Conservation (phyloP, 2,329 filamentous ascomycete genomes). For the Tolypocladium tundrense region DNA sequence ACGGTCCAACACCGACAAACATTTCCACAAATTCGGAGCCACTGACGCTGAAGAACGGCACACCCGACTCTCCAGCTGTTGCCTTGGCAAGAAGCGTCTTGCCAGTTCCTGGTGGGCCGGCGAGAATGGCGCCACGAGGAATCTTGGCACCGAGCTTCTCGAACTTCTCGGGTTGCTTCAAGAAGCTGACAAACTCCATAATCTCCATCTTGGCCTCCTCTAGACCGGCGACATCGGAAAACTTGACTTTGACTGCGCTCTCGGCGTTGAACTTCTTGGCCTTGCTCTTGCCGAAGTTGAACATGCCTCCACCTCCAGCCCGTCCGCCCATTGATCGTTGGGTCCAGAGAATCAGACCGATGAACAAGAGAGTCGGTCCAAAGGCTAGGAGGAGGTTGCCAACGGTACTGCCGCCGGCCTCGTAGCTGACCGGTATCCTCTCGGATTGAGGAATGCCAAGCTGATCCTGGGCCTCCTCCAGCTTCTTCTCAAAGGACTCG, state of each 20-base stretch:
- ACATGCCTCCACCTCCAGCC: conserved; percentile 64
- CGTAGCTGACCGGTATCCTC: conserved; percentile 86
- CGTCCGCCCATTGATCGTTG: conserved; percentile 64
- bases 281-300: conserved; percentile 90
- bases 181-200: conserved; percentile 97
- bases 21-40: conserved; percentile 99
- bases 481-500: conserved; percentile 79
- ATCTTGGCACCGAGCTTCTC: conserved; percentile 95
- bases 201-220: conserved; percentile 98
- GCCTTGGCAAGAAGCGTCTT: conserved; percentile 97
- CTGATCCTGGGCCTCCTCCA: conserved; percentile 82
- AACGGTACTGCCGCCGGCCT: conserved; percentile 63
- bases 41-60: conserved; percentile 97
- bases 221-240: conserved; percentile 92
- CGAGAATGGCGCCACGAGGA: conserved; percentile 88
- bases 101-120: conserved; percentile 95
- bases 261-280: conserved; percentile 98
- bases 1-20: conserved; percentile 98
- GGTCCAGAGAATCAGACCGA: conserved; percentile 73
- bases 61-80: conserved; percentile 90
- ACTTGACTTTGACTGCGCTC: conserved; percentile 92
- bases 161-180: conserved; percentile 88
- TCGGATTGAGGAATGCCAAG: conserved; percentile 78
- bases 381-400: conserved; percentile 68
- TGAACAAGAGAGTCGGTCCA: conserved; percentile 76